phyloP scores from a whole-genome alignment of 371 early-diverging fungal species.

The Cokeromyces recurvatus region DNA sequence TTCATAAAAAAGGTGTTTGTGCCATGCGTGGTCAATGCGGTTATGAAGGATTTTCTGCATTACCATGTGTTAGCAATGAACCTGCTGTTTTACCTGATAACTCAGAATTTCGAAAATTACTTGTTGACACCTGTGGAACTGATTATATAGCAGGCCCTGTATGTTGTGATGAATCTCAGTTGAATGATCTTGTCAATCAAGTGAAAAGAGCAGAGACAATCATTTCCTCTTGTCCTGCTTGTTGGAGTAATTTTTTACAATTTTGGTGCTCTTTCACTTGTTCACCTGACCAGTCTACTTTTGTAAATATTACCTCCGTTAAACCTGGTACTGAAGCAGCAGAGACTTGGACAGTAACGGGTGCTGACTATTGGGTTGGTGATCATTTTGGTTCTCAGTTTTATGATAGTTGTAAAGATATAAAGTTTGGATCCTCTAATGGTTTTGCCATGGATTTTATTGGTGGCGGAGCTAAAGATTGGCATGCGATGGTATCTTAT shows the following conservation, averaged over 20 bases:
- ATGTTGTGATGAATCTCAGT: slow-evolving; percentile 63
- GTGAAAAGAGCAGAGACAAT: slow-evolving; percentile 57
- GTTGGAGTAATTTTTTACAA: slow-evolving; percentile 68
- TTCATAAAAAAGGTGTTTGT: slow-evolving; percentile 56
- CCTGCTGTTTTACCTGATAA: slow-evolving; percentile 47
- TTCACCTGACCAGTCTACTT: slow-evolving; percentile 66
- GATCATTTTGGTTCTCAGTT: slow-evolving; percentile 58
- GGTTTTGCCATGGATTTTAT: slow-evolving; percentile 73
- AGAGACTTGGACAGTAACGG: slow-evolving; percentile 37
- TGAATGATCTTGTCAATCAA: slow-evolving; percentile 44
- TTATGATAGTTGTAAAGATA: slow-evolving; percentile 71
- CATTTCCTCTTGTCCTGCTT: slow-evolving; percentile 71
- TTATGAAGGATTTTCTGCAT: slow-evolving; percentile 22
- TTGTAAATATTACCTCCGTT: slow-evolving; percentile 57
- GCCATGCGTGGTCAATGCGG: slow-evolving; percentile 63
- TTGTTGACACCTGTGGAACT: slow-evolving; percentile 58
- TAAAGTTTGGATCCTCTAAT: slow-evolving; percentile 68
- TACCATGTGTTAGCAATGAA: slow-evolving; percentile 51
- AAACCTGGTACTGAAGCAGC: slow-evolving; percentile 14
- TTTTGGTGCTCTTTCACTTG: slow-evolving; percentile 77
- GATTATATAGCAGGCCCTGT: slow-evolving; percentile 46
- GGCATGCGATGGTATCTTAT: slow-evolving; percentile 59
- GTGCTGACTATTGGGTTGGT: slow-evolving; percentile 58
- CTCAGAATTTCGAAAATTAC: slow-evolving; percentile 33
- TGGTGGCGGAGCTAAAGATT: slow-evolving; percentile 70